Evolutionary conservation across 2,329 filamentous ascomycete species (phyloP), one percentile per base, ranked within the genome.

Genomic region (Ilyonectria sp.): DNA sequence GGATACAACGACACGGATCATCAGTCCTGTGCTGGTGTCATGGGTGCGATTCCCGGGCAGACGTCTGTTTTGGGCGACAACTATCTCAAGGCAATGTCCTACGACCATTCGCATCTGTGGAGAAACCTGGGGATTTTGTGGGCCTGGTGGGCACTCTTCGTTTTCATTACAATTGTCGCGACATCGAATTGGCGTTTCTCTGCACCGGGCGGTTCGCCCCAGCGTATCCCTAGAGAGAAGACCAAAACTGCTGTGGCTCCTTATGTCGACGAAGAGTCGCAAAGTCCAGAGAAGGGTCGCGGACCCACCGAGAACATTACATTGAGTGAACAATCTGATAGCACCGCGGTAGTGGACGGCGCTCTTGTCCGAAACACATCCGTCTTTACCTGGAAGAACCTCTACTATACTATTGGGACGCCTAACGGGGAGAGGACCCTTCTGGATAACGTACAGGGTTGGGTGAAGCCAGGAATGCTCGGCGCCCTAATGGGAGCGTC

Each of bases 401-500:
- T 94, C 0, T 86, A 83, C 1, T 94, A 94, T 75, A 92, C 89
- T 0, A 92, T 94, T 65, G 86, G 89, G 70, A 90, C 87, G 0
- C 84, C 86, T 0, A 77, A 80, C 1, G 88, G 88, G 3, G 83
- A 93, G 86, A 89, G 91, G 7, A 84, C 88, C 11, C 89, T 97
- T 65, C 84, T 97, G 6, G 90, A 96, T 69, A 87, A 95, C 64
- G 92, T 97, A 1, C 89, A 94, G 71, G 94, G 93, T 3, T 97
- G 92, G 90, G 92, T 95, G 62, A 93, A 94, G 79, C 93, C 93
- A 1, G 93, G 93, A 52, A 94, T 91, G 69, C 81, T 94, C 19
- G 93, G 91, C 3, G 93, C 92, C 5, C 84, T 95, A 17, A 93
- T 94, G 93, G 91, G 93, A 74, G 90, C 92, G 2, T 93, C 91